phyloP scores from a whole-genome alignment of 805 yeast genomes.

The Kockiozyma suomiensis region DNA sequence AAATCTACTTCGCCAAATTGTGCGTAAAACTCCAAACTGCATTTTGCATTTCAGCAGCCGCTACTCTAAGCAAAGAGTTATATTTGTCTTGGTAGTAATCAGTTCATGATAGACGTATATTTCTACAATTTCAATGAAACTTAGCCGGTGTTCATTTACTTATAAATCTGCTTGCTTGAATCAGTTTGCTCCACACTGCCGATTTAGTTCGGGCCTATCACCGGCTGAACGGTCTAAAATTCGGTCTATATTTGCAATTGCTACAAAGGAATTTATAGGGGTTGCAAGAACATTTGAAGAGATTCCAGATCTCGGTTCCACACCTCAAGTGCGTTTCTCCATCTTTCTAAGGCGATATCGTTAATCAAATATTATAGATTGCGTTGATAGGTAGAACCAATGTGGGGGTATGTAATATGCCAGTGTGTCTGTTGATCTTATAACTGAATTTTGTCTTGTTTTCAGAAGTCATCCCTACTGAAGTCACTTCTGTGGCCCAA shows the following conservation, averaged over 20 bases:
- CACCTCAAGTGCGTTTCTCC: conserved; percentile 13
- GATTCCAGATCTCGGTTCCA: conserved; percentile 1
- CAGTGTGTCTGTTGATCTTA: no score
- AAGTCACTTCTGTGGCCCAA: neutral
- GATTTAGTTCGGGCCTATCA: neutral
- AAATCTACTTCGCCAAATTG: no score
- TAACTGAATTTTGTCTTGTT: no score
- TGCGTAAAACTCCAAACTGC: no score
- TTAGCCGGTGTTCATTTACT: no score
- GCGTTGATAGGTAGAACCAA: conserved; percentile 29
- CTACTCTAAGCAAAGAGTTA: no score
- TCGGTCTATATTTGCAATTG: neutral
- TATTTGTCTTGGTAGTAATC: no score
- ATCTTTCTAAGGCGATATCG: neutral
- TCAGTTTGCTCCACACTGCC: no score
- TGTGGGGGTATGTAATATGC: conserved; percentile 26
- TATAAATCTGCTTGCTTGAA: no score
- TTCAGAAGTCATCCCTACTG: conserved; percentile 20
- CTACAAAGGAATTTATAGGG: neutral
- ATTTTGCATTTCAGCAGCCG: no score
- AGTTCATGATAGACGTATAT: no score
- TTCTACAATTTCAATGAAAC: no score
- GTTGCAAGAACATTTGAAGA: neutral
- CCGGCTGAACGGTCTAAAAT: neutral
- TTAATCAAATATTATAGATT: neutral